Evolutionary conservation across 345 rosid genomes (phyloP), one percentile per base, ranked within the genome.

Genomic region (Physaria fendleri): DNA sequence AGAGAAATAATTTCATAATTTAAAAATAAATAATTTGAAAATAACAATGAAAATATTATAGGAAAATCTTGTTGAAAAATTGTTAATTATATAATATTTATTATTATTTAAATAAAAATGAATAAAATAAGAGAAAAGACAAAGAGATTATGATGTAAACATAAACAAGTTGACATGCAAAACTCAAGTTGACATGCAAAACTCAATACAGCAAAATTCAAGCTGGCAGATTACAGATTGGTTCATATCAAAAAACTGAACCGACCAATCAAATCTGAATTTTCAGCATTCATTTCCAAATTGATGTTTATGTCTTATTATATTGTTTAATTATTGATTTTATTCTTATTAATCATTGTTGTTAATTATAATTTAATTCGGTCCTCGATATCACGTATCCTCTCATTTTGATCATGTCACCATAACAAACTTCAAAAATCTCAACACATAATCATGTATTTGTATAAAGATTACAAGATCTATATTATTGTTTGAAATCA

Each of bases 171-270:
- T 49, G 72, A 59, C 6, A 50, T 32, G 45, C 37, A 67, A n/a
- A n/a, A n/a, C n/a, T n/a, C 72, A 59, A 67, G 72, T 67, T 49
- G 72, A 59, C 6, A 50, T 32, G 45, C 37, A 67, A n/a, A n/a
- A 42, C 40, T 49, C 45, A 58, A 16, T 41, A 59, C 72, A 67
- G 65, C 72, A 42, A 33, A 38, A 16, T 52, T 41, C 45, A 59
- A 15, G 72, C 72, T 67, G 72, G 72, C 65, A 67, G n/a, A 8
- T 58, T 11, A 67, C 65, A 41, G 65, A 32, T 67, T 67, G 53
- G 65, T 59, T 67, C 59, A 33, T 33, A 67, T 49, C 54, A 67
- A 49, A 67, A 49, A 67, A 59, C 72, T 67, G 58, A 67, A 50
- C 72, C 54, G 27, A 67, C 72, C 59, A 59, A 67, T 50, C 65